phyloP scores from a whole-genome alignment of 495 filamentous ascomycete genomes.

The Penicillium paxilli region DNA sequence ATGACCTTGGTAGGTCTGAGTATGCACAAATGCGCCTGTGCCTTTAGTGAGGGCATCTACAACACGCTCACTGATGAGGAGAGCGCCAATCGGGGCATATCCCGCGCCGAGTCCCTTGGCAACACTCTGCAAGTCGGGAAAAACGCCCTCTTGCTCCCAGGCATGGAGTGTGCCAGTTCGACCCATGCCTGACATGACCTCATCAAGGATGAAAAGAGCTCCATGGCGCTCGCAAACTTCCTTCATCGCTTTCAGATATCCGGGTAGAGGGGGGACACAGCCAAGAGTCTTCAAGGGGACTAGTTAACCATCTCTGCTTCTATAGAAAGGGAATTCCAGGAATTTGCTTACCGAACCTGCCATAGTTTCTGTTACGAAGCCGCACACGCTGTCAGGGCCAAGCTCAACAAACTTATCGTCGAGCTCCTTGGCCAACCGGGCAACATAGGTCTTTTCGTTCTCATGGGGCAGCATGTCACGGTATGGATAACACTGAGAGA shows the following conservation, averaged over 20 bases:
- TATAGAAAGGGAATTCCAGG: too few relatives aligned
- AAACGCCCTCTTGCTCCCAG: constrained; percentile 63
- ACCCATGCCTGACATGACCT: constrained; percentile 81
- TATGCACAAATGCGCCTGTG: constrained; percentile 54
- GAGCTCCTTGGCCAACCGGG: constrained; percentile 60
- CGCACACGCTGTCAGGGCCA: constrained; percentile 67
- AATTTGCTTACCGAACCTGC: constrained; percentile 45
- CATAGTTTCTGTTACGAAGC: constrained; percentile 70
- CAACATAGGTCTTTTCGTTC: constrained; percentile 42
- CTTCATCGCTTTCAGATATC: constrained; percentile 65
- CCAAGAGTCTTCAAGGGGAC: constrained; percentile 46
- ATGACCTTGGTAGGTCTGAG: constrained; percentile 63
- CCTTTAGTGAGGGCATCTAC: constrained; percentile 56
- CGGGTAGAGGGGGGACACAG: constrained; percentile 60
- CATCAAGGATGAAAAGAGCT: constrained; percentile 70
- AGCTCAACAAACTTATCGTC: constrained; percentile 67
- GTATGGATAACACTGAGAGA: constrained; percentile 68
- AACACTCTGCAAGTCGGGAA: constrained; percentile 65
- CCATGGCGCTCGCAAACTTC: constrained; percentile 63
- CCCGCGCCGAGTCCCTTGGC: constrained; percentile 70
- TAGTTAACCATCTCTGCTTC: not conserved
- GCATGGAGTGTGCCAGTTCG: constrained; percentile 65
- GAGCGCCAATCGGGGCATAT: constrained; percentile 62
- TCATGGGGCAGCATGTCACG: constrained; percentile 43
- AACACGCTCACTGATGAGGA: constrained; percentile 55